Base-by-base conservation (phyloP, 805 yeast genomes). In the Priceomyces castillae region DNA sequence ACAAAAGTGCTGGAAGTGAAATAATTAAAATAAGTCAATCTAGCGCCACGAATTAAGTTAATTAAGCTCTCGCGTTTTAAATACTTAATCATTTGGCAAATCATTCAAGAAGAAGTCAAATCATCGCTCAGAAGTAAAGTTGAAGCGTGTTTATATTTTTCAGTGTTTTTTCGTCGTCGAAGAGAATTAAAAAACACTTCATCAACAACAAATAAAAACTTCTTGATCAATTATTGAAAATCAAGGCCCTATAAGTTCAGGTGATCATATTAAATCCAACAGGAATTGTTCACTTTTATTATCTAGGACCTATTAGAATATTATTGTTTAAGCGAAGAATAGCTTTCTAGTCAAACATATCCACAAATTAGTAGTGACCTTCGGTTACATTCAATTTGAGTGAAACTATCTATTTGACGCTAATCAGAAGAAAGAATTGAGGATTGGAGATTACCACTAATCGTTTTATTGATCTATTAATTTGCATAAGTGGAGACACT, bases 401-500 rank as follows among this genome's bases (percentile, higher is more conserved):
- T 10, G 31, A 28, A 28, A 28, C 12, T n/a, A 28, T n/a, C 15
- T n/a, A 28, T 28, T 28, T 28, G 31, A n/a, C 31, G 15, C 15
- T n/a, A 12, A 4, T 12, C 5, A n/a, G n/a, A n/a, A 28, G 36
- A 17, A 33, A 19, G 7, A 19, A 33, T 33, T 15, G 19, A 33
- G 36, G 36, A 33, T 33, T 33, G 36, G 15, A 33, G 23, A 33
- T 19, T 15, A 33, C 12, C 36, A 33, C 19, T 10, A 33, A 15
- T 33, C 23, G 19, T 15, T 16, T 37, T 25, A 23, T 26, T 26
- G 40, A 37, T 37, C 15, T n/a, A 23, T 37, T 16, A 19, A 37
- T 37, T 37, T 37, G 40, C 40, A 37, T 37, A 23, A 37, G 40
- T 37, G 40, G 40, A 23, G 30, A 37, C 40, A 37, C 40, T 37